phyloP scores from a whole-genome alignment of 129 eudicot genomes.

The Helianthus tuberosus region DNA sequence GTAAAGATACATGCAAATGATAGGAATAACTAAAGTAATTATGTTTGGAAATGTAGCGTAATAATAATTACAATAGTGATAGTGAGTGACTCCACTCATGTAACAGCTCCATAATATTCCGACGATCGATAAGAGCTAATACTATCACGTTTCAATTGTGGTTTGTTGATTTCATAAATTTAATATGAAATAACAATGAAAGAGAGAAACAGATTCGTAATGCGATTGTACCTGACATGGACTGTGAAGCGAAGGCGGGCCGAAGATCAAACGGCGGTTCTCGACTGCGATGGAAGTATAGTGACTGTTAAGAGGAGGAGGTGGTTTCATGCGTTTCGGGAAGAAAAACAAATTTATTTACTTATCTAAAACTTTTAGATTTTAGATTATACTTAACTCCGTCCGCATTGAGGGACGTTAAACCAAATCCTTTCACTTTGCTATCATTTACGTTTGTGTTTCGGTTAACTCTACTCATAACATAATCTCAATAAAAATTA shows the following conservation, averaged over 20 bases:
- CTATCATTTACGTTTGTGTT: no score
- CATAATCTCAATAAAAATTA: no score
- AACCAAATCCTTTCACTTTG: not conserved
- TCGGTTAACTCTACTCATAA: no score
- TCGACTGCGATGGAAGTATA: not conserved
- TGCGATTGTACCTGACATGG: constrained; percentile 3
- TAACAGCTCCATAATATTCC: not conserved
- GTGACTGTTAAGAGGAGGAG: not conserved
- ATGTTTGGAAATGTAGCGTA: no score
- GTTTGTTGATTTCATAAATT: not conserved
- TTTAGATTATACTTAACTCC: no score
- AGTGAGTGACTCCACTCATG: not conserved
- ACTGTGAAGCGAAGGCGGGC: constrained; percentile 11
- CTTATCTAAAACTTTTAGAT: not conserved
- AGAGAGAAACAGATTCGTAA: constrained; percentile 6
- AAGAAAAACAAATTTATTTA: not conserved
- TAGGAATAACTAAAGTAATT: no score
- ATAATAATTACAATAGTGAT: not conserved
- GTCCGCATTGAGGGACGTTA: no score
- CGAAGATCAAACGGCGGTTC: not conserved
- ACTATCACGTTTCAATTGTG: constrained; percentile 16
- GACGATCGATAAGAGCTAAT: constrained; percentile 1
- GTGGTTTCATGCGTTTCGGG: not conserved
- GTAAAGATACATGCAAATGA: no score
- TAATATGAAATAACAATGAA: not conserved